phyloP scores from a whole-genome alignment of 192 early-diverging fungal genomes.

The Neocallimastix lanati region DNA sequence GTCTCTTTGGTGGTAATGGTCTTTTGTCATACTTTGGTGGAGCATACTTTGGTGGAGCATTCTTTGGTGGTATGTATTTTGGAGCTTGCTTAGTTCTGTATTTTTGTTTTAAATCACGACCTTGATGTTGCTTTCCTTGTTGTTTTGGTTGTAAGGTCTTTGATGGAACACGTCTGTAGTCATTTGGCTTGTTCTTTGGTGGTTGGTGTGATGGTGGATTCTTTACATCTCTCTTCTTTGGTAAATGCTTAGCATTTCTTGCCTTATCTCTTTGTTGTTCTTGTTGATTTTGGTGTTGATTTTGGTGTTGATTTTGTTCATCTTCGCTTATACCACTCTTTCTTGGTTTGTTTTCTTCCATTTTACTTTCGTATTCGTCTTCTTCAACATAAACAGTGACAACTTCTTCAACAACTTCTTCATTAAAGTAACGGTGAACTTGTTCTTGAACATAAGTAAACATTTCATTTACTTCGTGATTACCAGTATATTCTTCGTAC shows the following conservation, averaged over 20 bases:
- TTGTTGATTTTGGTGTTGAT: neutral
- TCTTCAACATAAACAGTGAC: neutral
- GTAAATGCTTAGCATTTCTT: neutral
- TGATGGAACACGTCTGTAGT: no score
- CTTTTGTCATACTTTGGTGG: neutral
- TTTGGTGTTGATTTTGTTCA: neutral
- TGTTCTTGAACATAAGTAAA: neutral
- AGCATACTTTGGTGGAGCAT: neutral
- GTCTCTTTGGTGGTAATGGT: neutral
- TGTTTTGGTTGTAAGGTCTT: neutral
- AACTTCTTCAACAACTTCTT: neutral
- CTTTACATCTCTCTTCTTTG: neutral
- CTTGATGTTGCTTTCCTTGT: neutral
- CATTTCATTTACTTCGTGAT: neutral
- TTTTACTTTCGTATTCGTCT: neutral
- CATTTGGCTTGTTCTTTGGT: no score
- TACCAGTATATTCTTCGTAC: neutral
- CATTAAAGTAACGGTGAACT: neutral
- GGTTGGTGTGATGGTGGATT: neutral
- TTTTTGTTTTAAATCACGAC: neutral
- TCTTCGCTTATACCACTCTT: neutral
- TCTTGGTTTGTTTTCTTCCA: neutral
- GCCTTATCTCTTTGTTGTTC: neutral
- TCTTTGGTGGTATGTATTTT: neutral
- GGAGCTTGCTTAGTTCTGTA: neutral